These are phyloP conservation scores for Lizanozyma gosingica DNA, from an alignment of 1,139 yeast species.

Conservation along the genomic window DNA sequence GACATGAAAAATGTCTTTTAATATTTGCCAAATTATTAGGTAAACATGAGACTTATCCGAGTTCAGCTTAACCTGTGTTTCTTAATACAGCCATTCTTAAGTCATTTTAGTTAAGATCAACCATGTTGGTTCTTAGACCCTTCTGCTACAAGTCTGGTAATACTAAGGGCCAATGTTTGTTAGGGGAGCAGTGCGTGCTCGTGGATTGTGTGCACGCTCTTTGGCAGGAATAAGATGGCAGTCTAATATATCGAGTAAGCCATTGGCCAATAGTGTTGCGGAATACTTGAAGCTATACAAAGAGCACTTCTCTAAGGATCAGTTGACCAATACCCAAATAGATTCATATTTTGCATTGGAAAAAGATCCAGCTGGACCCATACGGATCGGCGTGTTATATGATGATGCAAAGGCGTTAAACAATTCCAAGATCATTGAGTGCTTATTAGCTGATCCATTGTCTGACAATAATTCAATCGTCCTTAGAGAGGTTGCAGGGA, in stretches of 20 bases:
- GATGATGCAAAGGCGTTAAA: not conserved
- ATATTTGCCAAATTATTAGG: no score
- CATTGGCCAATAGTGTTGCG: not conserved
- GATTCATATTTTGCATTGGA: not conserved
- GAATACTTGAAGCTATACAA: not conserved
- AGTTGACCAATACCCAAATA: not conserved
- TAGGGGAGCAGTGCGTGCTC: no score
- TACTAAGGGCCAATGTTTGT: no score
- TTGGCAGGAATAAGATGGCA: not conserved
- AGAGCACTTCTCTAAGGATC: not conserved
- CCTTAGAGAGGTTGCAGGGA: constrained; percentile 18
- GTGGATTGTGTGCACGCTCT: no score
- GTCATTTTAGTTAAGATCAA: no score
- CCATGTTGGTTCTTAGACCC: no score
- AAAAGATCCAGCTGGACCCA: not conserved
- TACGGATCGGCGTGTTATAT: not conserved
- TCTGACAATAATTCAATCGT: constrained; percentile 23
- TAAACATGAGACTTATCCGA: no score
- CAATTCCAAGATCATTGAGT: constrained; percentile 24
- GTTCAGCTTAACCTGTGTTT: no score
- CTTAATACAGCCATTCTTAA: no score
- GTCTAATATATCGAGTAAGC: not conserved
- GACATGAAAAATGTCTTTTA: no score
- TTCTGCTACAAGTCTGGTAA: no score
- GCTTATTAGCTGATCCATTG: constrained; percentile 35